These are phyloP conservation scores for Myxozyma neglecta DNA, from an alignment of 805 yeast species.

Conservation along the genomic window DNA sequence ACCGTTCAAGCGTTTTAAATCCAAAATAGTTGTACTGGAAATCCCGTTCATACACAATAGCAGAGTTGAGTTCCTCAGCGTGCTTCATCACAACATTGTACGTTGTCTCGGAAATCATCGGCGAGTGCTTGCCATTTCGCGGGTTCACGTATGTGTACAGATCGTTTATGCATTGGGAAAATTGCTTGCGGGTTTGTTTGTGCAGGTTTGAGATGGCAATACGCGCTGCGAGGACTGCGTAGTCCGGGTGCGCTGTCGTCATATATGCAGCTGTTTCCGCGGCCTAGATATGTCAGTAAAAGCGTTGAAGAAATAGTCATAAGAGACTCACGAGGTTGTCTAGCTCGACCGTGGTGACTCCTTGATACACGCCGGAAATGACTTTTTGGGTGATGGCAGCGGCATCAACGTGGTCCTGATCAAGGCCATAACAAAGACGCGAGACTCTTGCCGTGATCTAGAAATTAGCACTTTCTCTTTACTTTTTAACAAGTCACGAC, in stretches of 20 bases:
- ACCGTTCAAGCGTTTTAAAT: conserved; percentile 84
- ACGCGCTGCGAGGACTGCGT: conserved; percentile 83
- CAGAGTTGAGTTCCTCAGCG: conserved; percentile 65
- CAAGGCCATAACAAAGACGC: conserved; percentile 91
- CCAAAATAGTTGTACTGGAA: conserved; percentile 81
- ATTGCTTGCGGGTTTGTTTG: conserved; percentile 87
- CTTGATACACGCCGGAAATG: conserved; percentile 93
- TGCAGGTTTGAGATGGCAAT: conserved; percentile 92
- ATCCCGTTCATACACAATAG: conserved; percentile 78
- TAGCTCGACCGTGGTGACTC: conserved; percentile 89
- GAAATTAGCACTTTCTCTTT: background rate
- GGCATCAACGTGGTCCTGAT: conserved; percentile 88
- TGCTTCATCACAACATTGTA: conserved; percentile 62
- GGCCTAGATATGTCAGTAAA: conserved; percentile 45
- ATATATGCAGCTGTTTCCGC: conserved; percentile 97
- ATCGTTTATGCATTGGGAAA: conserved; percentile 71
- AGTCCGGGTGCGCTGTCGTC: conserved; percentile 98
- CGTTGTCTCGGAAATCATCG: conserved; percentile 70
- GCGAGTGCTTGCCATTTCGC: conserved; percentile 63
- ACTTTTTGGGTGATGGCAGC: conserved; percentile 95
- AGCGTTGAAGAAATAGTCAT: conserved; percentile 35
- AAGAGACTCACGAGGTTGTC: conserved; percentile 42
- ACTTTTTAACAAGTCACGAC: background rate
- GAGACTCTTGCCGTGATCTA: conserved; percentile 91
- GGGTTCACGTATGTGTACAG: conserved; percentile 81